Evolutionary conservation across 345 rosid species (phyloP).

Genomic region (Linum lewisii): DNA sequence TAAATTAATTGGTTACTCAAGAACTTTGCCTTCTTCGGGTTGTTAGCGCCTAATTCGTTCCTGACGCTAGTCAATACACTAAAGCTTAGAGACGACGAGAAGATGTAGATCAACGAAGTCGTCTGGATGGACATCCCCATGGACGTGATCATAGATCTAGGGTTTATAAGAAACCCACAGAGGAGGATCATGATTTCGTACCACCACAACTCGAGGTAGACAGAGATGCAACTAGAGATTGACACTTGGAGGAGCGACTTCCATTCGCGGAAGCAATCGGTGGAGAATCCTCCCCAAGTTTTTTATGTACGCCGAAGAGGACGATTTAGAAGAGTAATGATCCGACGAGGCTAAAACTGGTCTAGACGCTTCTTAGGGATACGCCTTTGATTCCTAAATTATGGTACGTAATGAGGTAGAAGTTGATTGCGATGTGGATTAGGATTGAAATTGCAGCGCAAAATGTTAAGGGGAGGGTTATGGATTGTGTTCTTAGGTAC

Average conservation of each 20-base stretch:
- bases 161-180: constrained; percentile 1
- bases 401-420: background rate
- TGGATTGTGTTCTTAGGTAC: constrained; percentile 5
- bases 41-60: background rate
- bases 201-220: constrained; percentile 8
- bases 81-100: constrained; percentile 1
- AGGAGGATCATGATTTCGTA: constrained; percentile 7
- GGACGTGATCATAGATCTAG: background rate
- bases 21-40: background rate
- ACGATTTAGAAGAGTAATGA: background rate
- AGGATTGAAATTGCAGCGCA: background rate
- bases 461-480: background rate
- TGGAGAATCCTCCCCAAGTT: background rate
- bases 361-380: background rate
- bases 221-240: background rate
- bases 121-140: constrained; percentile 3
- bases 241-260: background rate
- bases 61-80: background rate
- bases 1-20: too few relatives aligned
- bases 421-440: constrained; percentile 1
- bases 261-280: constrained; percentile 1
- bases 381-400: constrained; percentile 3
- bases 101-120: constrained; percentile 4
- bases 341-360: constrained; percentile 1
- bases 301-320: background rate